These are phyloP conservation scores for Alternaria brassicicola DNA, from an alignment of 2,329 filamentous ascomycete genomes.

Conservation along the genomic window DNA sequence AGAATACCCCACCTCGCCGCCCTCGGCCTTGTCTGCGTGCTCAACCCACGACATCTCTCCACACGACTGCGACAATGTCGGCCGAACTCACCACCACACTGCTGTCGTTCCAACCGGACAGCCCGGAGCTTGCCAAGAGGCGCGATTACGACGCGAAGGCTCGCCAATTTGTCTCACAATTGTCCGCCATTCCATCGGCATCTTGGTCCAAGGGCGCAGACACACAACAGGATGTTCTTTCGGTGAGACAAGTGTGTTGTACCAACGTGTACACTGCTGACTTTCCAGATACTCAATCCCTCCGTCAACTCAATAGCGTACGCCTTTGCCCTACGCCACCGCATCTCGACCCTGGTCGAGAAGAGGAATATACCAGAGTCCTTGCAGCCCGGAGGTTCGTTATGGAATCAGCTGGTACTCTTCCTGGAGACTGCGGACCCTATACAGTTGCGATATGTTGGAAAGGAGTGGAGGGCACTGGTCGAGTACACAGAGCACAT, in stretches of 20 bases:
- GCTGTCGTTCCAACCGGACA: slow-evolving; percentile 46
- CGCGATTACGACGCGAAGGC: slow-evolving; percentile 50
- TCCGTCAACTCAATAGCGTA: slow-evolving; percentile 65
- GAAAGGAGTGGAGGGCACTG: slow-evolving; percentile 54
- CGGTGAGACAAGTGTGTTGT: slow-evolving; percentile 28
- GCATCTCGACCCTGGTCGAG: slow-evolving; percentile 50
- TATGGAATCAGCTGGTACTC: slow-evolving; percentile 58
- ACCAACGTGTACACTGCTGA: slow-evolving; percentile 13
- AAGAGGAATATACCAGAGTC: slow-evolving; percentile 49
- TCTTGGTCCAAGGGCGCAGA: slow-evolving; percentile 46
- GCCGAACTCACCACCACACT: slow-evolving; percentile 37
- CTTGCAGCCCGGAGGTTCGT: slow-evolving; percentile 51
- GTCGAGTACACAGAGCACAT: slow-evolving; percentile 50
- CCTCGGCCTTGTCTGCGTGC: slow-evolving; percentile 13
- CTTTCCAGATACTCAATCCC: slow-evolving; percentile 58
- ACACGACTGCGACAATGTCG: slow-evolving; percentile 31
- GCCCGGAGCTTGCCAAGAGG: slow-evolving; percentile 38
- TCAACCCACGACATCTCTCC: slow-evolving; percentile 7
- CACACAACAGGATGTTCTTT: slow-evolving; percentile 50
- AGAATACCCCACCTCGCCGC: slow-evolving; percentile 27
- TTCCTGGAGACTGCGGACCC: slow-evolving; percentile 60
- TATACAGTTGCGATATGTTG: slow-evolving; percentile 61
- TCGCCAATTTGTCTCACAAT: slow-evolving; percentile 41
- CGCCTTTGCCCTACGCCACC: slow-evolving; percentile 59
- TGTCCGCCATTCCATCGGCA: slow-evolving; percentile 41